Conservation (phyloP, 495 filamentous ascomycete species). For the Geoglossum glabrum region DNA sequence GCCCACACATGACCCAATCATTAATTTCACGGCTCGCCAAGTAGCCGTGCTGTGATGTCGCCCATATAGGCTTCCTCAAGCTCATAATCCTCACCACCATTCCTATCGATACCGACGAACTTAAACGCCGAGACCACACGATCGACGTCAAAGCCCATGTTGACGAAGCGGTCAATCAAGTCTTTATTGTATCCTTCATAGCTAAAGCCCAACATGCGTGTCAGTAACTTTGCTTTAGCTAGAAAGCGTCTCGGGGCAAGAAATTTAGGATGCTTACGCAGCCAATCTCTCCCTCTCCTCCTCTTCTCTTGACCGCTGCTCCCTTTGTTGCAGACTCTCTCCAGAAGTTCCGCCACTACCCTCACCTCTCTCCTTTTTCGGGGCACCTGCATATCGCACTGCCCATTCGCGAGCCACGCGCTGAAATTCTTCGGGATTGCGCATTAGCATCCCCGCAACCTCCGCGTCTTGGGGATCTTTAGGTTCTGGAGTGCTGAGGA, state of each 20-base stretch:
- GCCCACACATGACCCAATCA: neutral
- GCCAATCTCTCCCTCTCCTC: slow-evolving; percentile 27
- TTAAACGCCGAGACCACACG: slow-evolving; percentile 70
- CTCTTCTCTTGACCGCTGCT: slow-evolving; percentile 26
- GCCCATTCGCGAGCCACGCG: slow-evolving; percentile 82
- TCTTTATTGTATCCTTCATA: slow-evolving; percentile 80
- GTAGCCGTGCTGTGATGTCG: slow-evolving; percentile 66
- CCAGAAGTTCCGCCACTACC: slow-evolving; percentile 28
- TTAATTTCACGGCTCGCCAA: slow-evolving; percentile 42
- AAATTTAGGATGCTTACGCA: slow-evolving; percentile 10
- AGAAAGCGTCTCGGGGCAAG: neutral
- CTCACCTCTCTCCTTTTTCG: slow-evolving; percentile 29
- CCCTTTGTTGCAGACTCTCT: slow-evolving; percentile 18
- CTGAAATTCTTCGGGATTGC: slow-evolving; percentile 56
- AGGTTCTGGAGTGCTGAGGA: slow-evolving; percentile 84
- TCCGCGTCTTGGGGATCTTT: slow-evolving; percentile 95
- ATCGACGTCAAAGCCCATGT: slow-evolving; percentile 89
- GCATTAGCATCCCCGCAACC: slow-evolving; percentile 78
- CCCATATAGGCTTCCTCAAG: slow-evolving; percentile 74
- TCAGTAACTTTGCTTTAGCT: neutral
- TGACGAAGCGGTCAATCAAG: slow-evolving; percentile 70
- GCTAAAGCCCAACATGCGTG: slow-evolving; percentile 20
- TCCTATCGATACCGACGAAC: slow-evolving; percentile 59
- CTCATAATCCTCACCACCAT: slow-evolving; percentile 58
- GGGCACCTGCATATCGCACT: slow-evolving; percentile 61